These are phyloP conservation scores for Solanum megistacrolobum DNA, from an alignment of 257 asterid genomes.

Conservation along the genomic window DNA sequence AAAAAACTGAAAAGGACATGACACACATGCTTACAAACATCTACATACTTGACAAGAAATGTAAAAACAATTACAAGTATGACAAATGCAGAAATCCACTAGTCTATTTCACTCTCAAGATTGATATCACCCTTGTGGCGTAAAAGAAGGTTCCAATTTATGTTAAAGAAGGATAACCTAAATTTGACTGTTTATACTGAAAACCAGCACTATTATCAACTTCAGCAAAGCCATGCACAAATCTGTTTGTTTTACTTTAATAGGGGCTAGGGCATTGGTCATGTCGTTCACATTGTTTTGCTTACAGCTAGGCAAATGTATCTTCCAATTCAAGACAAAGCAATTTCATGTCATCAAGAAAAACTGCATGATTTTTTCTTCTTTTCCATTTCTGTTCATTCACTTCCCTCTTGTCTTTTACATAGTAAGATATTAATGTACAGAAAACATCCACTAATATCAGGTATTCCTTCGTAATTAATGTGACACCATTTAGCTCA, in stretches of 20 bases:
- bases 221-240: background rate
- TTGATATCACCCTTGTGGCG: background rate
- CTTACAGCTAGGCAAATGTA: background rate
- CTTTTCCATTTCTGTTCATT: background rate
- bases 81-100: background rate
- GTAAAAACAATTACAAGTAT: background rate
- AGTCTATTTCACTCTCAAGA: background rate
- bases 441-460: background rate
- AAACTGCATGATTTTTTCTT: background rate
- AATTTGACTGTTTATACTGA: background rate
- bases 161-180: background rate
- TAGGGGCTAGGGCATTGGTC: background rate
- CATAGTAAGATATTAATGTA: background rate
- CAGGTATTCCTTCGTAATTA: background rate
- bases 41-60: background rate
- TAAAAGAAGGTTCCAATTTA: background rate
- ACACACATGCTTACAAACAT: background rate
- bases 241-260: background rate
- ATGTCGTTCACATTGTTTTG: background rate
- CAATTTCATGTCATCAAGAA: background rate
- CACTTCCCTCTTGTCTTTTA: background rate
- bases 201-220: background rate
- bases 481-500: background rate
- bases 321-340: background rate
- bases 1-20: constrained; percentile 51